Percentiles rank a stretch among this genome's conserved stretches.
Evolutionary conservation across 1,284 basidiomycete genomes (phyloP).

Genomic region (Exobasidium rhododendri): DNA sequence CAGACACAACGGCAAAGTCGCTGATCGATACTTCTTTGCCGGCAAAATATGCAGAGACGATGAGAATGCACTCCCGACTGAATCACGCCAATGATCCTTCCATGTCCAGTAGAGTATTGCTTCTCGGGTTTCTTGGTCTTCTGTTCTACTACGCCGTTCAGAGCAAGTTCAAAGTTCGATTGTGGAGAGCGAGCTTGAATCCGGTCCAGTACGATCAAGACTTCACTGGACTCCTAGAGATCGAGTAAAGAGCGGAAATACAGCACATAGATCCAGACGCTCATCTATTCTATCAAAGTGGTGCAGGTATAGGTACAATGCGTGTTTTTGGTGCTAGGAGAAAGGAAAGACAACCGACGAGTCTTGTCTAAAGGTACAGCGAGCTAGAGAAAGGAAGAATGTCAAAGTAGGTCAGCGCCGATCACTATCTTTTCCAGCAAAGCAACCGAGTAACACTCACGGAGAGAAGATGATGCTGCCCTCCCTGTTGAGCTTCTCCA

Average conservation of each 20-base stretch:
- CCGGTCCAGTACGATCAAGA: neutral
- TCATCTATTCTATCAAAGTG: neutral
- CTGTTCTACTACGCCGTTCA: neutral
- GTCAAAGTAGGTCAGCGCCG: too few species aligned
- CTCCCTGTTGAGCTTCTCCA: conserved; percentile 47
- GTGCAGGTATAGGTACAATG: neutral
- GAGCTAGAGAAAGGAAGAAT: neutral
- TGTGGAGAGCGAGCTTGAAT: neutral
- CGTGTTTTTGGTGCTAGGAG: too few species aligned
- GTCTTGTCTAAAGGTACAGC: neutral
- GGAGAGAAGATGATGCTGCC: conserved; percentile 53
- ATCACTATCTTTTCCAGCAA: too few species aligned
- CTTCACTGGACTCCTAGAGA: neutral
- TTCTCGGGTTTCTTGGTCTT: neutral
- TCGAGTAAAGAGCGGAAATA: neutral
- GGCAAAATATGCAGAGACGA: neutral
- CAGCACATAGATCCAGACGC: too few species aligned
- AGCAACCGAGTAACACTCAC: too few species aligned
- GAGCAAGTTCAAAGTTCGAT: neutral
- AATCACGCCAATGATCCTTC: conserved; percentile 2
- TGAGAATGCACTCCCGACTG: neutral
- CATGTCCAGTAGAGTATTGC: neutral
- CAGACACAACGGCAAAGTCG: too few species aligned
- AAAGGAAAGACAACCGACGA: too few species aligned
- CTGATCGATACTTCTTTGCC: neutral